Evolutionary conservation across 495 filamentous ascomycete genomes (phyloP), one percentile per base, ranked within the genome.

Genomic region (Annulohypoxylon nitens): DNA sequence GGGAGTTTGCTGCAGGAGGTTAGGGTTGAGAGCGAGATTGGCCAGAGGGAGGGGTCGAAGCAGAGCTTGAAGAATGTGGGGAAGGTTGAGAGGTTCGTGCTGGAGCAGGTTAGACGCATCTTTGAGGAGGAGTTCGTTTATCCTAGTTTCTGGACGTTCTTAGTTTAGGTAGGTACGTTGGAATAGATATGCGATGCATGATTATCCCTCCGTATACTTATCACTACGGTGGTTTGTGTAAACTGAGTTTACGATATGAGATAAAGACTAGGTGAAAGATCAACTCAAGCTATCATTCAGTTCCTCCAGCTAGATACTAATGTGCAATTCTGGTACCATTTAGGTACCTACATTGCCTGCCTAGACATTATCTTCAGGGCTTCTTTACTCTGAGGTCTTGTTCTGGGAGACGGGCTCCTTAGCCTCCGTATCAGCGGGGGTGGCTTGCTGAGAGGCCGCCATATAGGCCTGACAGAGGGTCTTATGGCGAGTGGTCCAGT

Each of bases 81-180:
- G 16, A 99, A 99, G 83, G 96, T 99, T 41, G 96, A 99, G 83
- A 91, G 93, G 69, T 99, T 99, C 78, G 93, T 99, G 53, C 86
- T 99, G 23, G 95, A 97, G 78, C 97, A 98, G 79, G 96, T 99
- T 37, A 90, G 95, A 67, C 88, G 94, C 64, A 97, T 98, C 67
- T 98, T 99, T 76, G 96, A 99, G 81, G 96, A 98, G 77, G 96
- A 99, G 80, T 93, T 99, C 79, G 95, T 99, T 23, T 99, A 95
- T 83, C 96, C 96, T 43, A 97, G 94, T 79, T 98, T 93, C 81
- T 98, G 95, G 94, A 99, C 95, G 1, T 97, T 98, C 78, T 82
- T 99, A 66, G 89, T 99, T 8, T 98, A 87, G n/a, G 9, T 98
- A 87, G n/a, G 9, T 33, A n/a, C 2, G 36, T 1, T 39, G 11